Base-by-base conservation (phyloP, 1,284 basidiomycete species). In the Papiliotrema flavescens region DNA sequence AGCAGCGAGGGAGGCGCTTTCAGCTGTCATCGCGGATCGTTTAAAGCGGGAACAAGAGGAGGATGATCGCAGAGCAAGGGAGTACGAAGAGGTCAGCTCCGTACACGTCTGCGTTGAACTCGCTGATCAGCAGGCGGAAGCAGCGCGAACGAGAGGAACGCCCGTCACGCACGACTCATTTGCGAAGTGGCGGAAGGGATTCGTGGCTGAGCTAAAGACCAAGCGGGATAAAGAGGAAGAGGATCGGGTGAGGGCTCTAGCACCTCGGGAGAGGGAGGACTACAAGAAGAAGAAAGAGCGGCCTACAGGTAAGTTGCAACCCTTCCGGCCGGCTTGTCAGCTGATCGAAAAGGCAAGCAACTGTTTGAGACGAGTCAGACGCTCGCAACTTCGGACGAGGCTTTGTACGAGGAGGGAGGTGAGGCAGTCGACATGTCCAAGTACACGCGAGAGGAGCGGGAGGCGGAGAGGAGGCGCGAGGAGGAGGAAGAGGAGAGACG, bases 251-350 rank as follows among this genome's bases (percentile, higher is more conserved):
- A 89, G 85, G 67, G 83, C 79, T 8, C 69, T 94, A 69, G 83
- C 85, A 15, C 78, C 85, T 2, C 95, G 89, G 71, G 95, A 98
- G 76, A 81, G 88, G 54, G 94, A 98, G 75, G 95, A 98, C 70
- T 84, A 81, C 73, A 90, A 84, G 75, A 85, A 81, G 67, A 74
- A 83, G 20, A 80, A 74, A 24, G 81, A 79, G 53, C 83, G 94
- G 62, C 77, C 85, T 19, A 82, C 83, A 56, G 94, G 94, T 90
- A 65, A 57, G 80, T 26, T 19, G 3, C 3, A 11, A 17, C 14
- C 5, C 28, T 23, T 49, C 13, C 22, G 36, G 24, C 37, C 2
- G 40, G n/a, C 36, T 28, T n/a, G 34, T 17, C 20, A 4, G 19
- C 22, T 37, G 36, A 32, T 24, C 17, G 15, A 37, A 20, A 60